A percentile compares a stretch with the other conserved stretches of the same genome.
Evolutionary conservation across 208 protist species (phyloP).

Genomic region (Acanthamoeba sp.): DNA sequence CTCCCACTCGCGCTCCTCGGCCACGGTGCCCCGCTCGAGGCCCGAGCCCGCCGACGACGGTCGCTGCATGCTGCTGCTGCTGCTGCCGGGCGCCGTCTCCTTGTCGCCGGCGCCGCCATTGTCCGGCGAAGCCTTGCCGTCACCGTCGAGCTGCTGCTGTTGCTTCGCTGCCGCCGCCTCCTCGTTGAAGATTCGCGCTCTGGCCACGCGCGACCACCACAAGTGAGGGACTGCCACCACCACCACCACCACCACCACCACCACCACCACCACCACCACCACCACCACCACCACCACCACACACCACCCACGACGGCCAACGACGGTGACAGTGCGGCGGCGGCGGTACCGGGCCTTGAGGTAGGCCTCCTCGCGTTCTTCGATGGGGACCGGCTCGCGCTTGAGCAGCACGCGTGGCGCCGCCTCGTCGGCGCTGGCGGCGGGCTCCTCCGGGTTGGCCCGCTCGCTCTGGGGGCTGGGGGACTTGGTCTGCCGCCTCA

Average conservation of each 20-base stretch:
- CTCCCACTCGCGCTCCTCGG: background rate
- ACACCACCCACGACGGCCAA: too few relatives aligned
- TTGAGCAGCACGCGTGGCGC: constrained; percentile 12
- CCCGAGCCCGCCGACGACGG: too few relatives aligned
- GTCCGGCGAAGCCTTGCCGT: background rate
- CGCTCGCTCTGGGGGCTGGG: background rate
- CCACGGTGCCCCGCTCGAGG: background rate
- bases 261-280: too few relatives aligned
- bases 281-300: too few relatives aligned
- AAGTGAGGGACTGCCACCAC: too few relatives aligned
- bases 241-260: too few relatives aligned
- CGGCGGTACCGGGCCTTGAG: background rate
- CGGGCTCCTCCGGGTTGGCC: background rate
- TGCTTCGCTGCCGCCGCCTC: background rate
- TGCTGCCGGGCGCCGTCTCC: background rate
- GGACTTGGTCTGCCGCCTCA: background rate
- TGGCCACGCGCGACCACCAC: background rate
- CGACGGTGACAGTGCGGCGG: too few relatives aligned
- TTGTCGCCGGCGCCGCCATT: background rate
- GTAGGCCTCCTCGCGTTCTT: constrained; percentile 49
- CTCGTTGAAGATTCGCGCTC: constrained; percentile 44
- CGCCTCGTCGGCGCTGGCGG: background rate
- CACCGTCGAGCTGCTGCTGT: too few relatives aligned
- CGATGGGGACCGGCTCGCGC: background rate
- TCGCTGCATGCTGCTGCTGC: background rate